Base-by-base conservation (phyloP, 2,329 filamentous ascomycete species). In the Trichoderma citrinoviride region DNA sequence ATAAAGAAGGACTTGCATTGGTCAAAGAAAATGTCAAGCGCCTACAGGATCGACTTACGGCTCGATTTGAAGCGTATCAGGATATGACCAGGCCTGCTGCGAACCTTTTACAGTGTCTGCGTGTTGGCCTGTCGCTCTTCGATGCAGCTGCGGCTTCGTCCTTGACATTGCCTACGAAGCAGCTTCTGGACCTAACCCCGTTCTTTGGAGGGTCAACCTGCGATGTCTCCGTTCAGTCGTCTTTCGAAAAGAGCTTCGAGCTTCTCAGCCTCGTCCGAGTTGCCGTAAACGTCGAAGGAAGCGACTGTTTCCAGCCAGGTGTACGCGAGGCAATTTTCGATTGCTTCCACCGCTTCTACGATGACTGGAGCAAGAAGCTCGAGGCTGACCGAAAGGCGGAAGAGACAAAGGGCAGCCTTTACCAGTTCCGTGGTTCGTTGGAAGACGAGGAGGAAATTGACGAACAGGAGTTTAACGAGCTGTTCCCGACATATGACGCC, bases 81-180 rank as follows among this genome's bases (percentile, higher is more conserved):
- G 95, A 99, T 73, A 86, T 98, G 70, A 91, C 90, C 0, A 82
- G 85, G 50, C 93, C 92, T 4, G 84, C 92, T 12, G 82, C 92
- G 50, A 91, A 90, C 60, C 90, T 97, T 68, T 80, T 98, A 49
- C 87, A 90, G 65, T 91, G 91, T 70, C 79, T 98, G 10, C 86
- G 90, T 69, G 80, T 96, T 66, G 93, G 92, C 3, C 77, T 96
- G 37, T 89, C 86, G 0, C 77, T 96, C 43, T 84, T 82, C 61
- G 78, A 79, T 71, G 71, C 75, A 2, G 68, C 71, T 7, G 80
- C 72, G 69, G 84, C 69, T 77, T 85, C 68, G 70, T 79, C 50
- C 74, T 77, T 67, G 29, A 74, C 83, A 8, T 44, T 67, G 21
- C 57, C 69, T 65, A 76, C 77, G 0, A 67, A 70, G 19, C 69